Evolutionary conservation across 768 basidiomycete genomes (phyloP), one percentile per base, ranked within the genome.

Genomic region (Tulasnella sp.): DNA sequence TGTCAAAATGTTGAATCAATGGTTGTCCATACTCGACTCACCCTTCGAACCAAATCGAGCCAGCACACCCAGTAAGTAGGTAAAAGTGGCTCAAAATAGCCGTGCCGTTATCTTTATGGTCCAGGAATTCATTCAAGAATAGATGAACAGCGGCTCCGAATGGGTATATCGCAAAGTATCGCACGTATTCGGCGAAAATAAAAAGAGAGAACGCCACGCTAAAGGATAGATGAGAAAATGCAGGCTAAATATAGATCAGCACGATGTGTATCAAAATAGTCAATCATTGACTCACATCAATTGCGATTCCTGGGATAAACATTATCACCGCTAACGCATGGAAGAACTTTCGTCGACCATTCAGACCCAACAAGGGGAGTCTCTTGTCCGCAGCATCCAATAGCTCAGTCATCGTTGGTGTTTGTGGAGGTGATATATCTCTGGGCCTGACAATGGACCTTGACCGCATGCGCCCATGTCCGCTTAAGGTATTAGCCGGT

Each of bases 51-150:
- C 95, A 99, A 19, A 98, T 64, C 13, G 86, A 81, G 6, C 85
- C 81, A 5, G 95, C 92, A 64, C 93, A 96, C 2, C 95, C 95
- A 0, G 89, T 92, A 47, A 99, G 70, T 39, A 99, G 69, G 67
- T 96, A 99, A 63, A 99, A 99, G 67, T 99, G 95, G 60, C 90
- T 92, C 58, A 99, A 66, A 59, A 99, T 92, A 24, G 91, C 95
- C 9, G 92, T 93, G 3, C 95, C 95, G 44, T 81, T 75, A 65
- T 99, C 95, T 67, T 88, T 87, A 59, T 82, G 75, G 67, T 99
- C 95, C 63, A 98, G 70, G 62, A 99, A 99, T 64, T 99, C 95
- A 67, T 84, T 86, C 78, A 99, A 80, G 66, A 99, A 99, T 49
- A 96, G 69, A 66, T 99, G 95, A 16, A 99, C 78, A 9, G 78